Conservation (phyloP, 768 basidiomycete species). For the Agaricus subrufescens region DNA sequence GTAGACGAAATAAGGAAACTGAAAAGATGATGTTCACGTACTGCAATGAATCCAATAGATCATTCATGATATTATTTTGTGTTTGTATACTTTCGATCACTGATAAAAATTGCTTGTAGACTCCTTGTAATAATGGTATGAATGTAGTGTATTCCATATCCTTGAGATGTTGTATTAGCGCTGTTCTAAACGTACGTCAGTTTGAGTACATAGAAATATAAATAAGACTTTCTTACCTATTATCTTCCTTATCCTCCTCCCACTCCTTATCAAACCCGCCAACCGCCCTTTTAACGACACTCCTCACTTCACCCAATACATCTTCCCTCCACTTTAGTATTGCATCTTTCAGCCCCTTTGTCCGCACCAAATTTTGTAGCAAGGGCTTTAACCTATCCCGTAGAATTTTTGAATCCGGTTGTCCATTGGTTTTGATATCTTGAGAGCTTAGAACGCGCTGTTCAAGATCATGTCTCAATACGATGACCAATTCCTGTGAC, state of each 20-base stretch:
- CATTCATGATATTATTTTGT: constrained; percentile 53
- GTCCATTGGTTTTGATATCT: constrained; percentile 1
- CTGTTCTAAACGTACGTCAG: constrained; percentile 25
- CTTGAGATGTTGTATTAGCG: constrained; percentile 53
- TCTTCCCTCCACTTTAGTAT: constrained; percentile 66
- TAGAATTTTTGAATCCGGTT: constrained; percentile 22
- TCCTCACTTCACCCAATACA: constrained; percentile 56
- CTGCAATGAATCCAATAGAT: constrained; percentile 48
- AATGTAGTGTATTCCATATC: constrained; percentile 69
- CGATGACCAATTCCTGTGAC: constrained; percentile 70
- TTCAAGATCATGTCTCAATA: constrained; percentile 60
- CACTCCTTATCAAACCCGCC: constrained; percentile 44
- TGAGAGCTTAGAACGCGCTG: constrained; percentile 31
- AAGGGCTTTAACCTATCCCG: constrained; percentile 67
- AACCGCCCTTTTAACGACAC: constrained; percentile 56
- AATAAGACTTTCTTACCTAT: constrained; percentile 9
- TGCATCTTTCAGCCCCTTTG: constrained; percentile 66
- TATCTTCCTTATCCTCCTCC: constrained; percentile 26
- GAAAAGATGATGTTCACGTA: constrained; percentile 13
- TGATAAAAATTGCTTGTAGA: constrained; percentile 60
- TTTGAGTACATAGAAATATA: not conserved
- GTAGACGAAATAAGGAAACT: not conserved
- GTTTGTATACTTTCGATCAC: constrained; percentile 64
- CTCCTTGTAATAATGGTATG: constrained; percentile 48
- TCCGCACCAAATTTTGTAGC: constrained; percentile 71